These are phyloP conservation scores for Zasmidium cellare DNA, from an alignment of 2,329 filamentous ascomycete genomes.

Conservation along the genomic window DNA sequence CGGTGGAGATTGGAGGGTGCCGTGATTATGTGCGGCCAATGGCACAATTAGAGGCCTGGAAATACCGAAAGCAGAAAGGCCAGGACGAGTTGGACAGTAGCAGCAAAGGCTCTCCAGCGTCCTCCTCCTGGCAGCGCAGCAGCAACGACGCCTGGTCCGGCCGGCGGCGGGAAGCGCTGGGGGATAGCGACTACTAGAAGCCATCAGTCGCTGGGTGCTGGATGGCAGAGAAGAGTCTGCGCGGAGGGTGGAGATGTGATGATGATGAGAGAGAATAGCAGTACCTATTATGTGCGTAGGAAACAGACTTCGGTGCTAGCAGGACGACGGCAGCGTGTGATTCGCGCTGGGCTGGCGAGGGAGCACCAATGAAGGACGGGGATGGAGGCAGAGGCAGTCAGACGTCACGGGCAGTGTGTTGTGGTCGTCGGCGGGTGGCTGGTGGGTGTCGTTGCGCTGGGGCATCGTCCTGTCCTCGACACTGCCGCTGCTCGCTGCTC, in stretches of 20 bases:
- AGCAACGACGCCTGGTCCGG: conserved; percentile 15
- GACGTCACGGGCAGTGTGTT: conserved; percentile 3
- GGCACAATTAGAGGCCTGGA: conserved; percentile 11
- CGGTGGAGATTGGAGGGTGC: conserved; percentile 17
- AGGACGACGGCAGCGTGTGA: conserved; percentile 18
- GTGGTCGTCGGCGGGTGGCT: conserved; percentile 2
- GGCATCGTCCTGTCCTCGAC: conserved; percentile 2
- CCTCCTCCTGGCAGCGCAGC: conserved; percentile 5
- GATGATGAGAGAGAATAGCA: conserved; percentile 7
- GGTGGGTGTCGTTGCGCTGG: neutral
- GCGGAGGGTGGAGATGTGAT: neutral
- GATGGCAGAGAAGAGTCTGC: neutral
- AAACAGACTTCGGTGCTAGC: conserved; percentile 19
- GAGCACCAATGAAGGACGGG: conserved; percentile 20
- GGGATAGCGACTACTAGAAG: conserved; percentile 15
- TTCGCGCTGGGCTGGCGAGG: conserved; percentile 15
- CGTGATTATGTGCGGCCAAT: conserved; percentile 21
- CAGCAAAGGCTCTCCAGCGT: neutral
- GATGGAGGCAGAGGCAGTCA: neutral
- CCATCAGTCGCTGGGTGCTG: conserved; percentile 19
- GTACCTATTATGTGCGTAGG: conserved; percentile 21
- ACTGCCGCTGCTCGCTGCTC: neutral
- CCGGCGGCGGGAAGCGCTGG: conserved; percentile 14
- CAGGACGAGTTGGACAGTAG: conserved; percentile 14
- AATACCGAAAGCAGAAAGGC: conserved; percentile 5